Base-by-base conservation (phyloP, 768 basidiomycete genomes). In the Phylloporus sp. region DNA sequence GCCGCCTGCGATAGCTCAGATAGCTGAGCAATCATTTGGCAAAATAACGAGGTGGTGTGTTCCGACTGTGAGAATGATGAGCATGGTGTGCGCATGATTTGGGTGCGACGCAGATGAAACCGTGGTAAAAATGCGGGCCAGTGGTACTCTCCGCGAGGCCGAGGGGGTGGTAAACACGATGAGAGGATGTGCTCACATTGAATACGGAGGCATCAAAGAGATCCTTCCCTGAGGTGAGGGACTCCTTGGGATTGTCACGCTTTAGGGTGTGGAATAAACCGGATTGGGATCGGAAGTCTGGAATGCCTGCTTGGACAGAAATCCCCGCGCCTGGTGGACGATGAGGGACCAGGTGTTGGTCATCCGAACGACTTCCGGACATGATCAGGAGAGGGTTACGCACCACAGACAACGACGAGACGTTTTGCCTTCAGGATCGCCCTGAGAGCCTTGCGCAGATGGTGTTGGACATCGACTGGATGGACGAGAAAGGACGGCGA, bases 131-230 rank as follows among this genome's bases (percentile, higher is more conserved):
- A 24, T 35, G 28, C 47, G 22, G 20, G 46, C 42, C 38, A 18
- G 49, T 40, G 23, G 45, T 29, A 23, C 38, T 40, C 47, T 41
- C 31, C 50, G 28, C 45, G 27, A n/a, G 32, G 29, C 36, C 36
- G 48, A 49, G 32, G 55, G 31, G 29, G 53, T 9, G 26, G 32
- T 1, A 52, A 42, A 54, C 26, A 55, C 42, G 42, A 32, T 31
- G 42, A 35, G 29, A 9, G 24, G 28, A 29, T 35, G 24, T 5
- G 40, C 82, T 72, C 70, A 94, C 92, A 58, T 84, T 85, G 69
- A 95, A 91, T 2, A 92, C 88, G 16, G 88, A 90, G 15, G 90
- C 89, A 75, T 95, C 89, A 62, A 95, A 95, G 3, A 95, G 74
- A 63, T 95, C 92, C 67, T 85, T 92, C 2, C 91, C 88, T 5